Conservation (phyloP, 768 basidiomycete genomes). For the Podaxis sp. region DNA sequence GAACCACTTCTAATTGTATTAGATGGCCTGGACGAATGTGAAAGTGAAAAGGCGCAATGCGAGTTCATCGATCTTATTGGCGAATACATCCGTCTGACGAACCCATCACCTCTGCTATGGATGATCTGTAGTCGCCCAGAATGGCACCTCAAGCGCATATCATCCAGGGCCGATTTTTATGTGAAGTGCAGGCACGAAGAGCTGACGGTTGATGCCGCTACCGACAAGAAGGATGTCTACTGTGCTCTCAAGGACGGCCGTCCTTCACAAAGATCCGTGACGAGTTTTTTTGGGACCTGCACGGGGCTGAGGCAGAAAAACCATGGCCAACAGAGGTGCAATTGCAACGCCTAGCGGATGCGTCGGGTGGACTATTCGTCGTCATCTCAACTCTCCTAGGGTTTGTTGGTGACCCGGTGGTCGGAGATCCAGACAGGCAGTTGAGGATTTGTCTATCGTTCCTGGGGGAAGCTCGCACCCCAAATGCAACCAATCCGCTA, state of each 20-base stretch:
- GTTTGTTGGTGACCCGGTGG: neutral
- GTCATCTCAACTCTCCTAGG: neutral
- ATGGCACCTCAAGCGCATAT: neutral
- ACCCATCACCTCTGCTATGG: neutral
- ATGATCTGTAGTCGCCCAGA: conserved; percentile 3
- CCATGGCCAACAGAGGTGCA: neutral
- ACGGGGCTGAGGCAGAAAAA: neutral
- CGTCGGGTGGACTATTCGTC: neutral
- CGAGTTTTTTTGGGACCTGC: too few species aligned
- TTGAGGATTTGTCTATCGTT: neutral
- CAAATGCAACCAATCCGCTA: neutral
- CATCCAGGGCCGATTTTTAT: neutral
- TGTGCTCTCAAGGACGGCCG: too few species aligned
- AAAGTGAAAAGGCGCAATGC: neutral
- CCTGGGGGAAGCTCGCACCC: neutral
- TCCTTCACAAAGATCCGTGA: too few species aligned
- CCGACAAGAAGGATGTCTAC: neutral
- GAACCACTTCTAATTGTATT: neutral
- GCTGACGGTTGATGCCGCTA: neutral
- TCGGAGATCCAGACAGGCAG: neutral
- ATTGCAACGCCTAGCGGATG: neutral
- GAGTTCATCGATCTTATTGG: neutral
- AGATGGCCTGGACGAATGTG: conserved; percentile 13
- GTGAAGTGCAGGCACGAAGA: neutral
- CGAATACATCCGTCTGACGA: neutral